Percentiles rank a stretch among this genome's conserved stretches.
These are phyloP conservation scores for Lobosporangium transversale DNA, from an alignment of 192 early-diverging fungal species.

Conservation along the genomic window DNA sequence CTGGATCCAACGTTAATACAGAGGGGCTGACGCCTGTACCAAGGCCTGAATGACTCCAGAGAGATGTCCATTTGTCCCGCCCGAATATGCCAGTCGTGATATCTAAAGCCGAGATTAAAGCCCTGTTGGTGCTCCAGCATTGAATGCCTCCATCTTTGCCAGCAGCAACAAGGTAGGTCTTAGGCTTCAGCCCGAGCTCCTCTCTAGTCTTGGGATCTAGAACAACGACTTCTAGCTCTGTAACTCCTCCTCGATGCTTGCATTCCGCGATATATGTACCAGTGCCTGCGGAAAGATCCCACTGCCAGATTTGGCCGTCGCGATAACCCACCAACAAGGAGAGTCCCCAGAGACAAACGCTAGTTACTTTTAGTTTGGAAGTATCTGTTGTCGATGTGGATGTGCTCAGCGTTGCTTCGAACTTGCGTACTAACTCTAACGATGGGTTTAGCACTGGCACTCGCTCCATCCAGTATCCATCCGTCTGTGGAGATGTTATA, in stretches of 20 bases:
- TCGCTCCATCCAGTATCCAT: neutral
- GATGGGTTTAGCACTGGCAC: neutral
- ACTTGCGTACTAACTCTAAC: neutral
- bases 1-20: constrained; percentile 15
- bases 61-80: constrained; percentile 12
- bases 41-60: constrained; percentile 22
- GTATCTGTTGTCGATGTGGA: constrained; percentile 5
- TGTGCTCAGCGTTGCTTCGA: neutral
- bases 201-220: constrained; percentile 7
- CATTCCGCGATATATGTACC: constrained; percentile 16
- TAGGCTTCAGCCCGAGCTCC: constrained; percentile 13
- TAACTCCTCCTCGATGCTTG: constrained; percentile 34
- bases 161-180: constrained; percentile 21
- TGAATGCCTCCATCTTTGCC: constrained; percentile 42
- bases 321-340: constrained; percentile 30
- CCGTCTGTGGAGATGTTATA: neutral
- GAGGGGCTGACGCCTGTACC: constrained; percentile 10
- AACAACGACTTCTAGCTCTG: constrained; percentile 16
- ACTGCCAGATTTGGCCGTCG: constrained; percentile 47
- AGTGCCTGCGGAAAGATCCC: constrained; percentile 9
- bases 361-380: constrained; percentile 3
- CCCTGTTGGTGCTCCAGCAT: constrained; percentile 21
- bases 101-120: no score
- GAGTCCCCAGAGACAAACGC: constrained; percentile 13
- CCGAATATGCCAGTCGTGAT: no score